phyloP scores from a whole-genome alignment of 2,329 filamentous ascomycete species.

The Alternaria incomplexa region DNA sequence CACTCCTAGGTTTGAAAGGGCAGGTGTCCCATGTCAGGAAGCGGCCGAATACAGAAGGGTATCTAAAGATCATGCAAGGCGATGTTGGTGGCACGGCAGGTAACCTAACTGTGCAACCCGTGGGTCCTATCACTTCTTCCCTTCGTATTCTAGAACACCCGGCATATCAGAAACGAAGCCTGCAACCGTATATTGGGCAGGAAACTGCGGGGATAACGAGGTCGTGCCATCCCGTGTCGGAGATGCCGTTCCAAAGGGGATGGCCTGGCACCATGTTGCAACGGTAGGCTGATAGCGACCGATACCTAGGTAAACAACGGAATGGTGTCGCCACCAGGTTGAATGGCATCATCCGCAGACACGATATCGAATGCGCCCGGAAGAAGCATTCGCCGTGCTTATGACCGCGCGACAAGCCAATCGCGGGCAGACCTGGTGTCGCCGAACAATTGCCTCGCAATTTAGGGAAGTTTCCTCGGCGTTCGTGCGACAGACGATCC shows the following conservation, averaged over 20 bases:
- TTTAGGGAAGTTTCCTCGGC: not conserved
- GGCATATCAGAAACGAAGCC: not conserved
- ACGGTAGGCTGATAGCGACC: not conserved
- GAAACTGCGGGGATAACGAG: not conserved
- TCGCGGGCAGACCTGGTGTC: not conserved
- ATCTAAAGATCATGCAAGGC: not conserved
- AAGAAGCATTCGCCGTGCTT: not conserved
- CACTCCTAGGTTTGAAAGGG: conserved; percentile 13
- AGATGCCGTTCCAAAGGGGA: not conserved
- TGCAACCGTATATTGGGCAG: not conserved
- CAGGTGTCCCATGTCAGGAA: conserved; percentile 6
- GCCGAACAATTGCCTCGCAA: not conserved
- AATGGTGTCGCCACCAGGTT: not conserved
- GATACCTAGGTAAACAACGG: not conserved
- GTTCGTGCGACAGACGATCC: not conserved
- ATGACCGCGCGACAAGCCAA: not conserved
- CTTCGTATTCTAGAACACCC: not conserved
- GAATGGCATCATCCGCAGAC: not conserved
- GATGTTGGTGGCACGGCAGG: not conserved
- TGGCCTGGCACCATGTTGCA: not conserved
- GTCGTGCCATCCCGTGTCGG: not conserved
- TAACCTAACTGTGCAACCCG: not conserved
- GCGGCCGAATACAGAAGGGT: not conserved
- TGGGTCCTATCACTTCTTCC: not conserved
- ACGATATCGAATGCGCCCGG: not conserved